Evolutionary conservation across 805 yeast genomes (phyloP).

Genomic region (Myxozyma geophila): DNA sequence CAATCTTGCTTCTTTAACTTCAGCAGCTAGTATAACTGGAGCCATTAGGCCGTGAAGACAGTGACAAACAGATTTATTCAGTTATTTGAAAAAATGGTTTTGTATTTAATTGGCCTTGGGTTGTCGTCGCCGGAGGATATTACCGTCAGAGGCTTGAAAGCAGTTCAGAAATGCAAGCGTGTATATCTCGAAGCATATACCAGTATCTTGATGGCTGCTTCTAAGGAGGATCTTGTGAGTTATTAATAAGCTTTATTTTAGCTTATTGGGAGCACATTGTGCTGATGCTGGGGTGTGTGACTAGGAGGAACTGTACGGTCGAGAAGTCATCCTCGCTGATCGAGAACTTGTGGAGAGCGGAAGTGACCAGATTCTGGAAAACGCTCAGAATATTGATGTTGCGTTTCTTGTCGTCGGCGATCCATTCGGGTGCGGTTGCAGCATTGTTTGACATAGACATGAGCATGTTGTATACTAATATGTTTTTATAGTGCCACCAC

Average conservation of each 20-base stretch:
- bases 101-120: conserved; percentile 90
- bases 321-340: conserved; percentile 85
- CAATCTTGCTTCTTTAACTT: no score
- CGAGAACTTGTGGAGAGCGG: conserved; percentile 92
- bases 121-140: conserved; percentile 86
- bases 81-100: conserved; percentile 53
- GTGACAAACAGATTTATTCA: not conserved
- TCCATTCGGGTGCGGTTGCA: conserved; percentile 70
- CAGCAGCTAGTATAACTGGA: no score
- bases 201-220: conserved; percentile 92
- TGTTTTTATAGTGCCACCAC: conserved; percentile 69
- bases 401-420: conserved; percentile 97
- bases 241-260: not conserved
- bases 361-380: conserved; percentile 77
- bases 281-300: not conserved
- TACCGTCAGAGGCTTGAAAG: conserved; percentile 90
- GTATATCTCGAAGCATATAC: conserved; percentile 97
- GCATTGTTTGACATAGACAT: not conserved
- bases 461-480: not conserved
- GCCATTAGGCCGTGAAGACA: no score
- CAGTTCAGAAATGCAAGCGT: conserved; percentile 78
- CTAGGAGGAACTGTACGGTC: conserved; percentile 78
- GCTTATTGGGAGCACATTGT: no score
- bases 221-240: conserved; percentile 57
- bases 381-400: conserved; percentile 79